These are phyloP conservation scores for Carpinus fangiana DNA, from an alignment of 306 rosid genomes.

Conservation along the genomic window DNA sequence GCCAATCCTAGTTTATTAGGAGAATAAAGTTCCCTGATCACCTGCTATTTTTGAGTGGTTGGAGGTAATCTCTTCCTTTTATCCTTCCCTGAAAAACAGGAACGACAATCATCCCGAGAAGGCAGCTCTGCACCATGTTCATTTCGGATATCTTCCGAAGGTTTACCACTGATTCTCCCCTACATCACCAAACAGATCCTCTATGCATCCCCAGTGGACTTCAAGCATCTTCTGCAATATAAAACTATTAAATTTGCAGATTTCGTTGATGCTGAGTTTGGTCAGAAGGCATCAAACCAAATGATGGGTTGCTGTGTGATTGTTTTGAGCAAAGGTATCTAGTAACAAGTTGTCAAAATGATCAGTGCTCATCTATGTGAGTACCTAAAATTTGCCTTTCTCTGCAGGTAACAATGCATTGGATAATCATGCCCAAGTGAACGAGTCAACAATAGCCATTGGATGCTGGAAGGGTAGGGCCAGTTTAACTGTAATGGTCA, in stretches of 20 bases:
- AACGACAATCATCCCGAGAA: constrained; percentile 90
- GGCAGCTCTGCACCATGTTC: constrained; percentile 75
- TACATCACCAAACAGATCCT: constrained; percentile 77
- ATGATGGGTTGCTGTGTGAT: constrained; percentile 89
- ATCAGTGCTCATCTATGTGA: not conserved
- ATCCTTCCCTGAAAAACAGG: constrained; percentile 44
- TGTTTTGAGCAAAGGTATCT: constrained; percentile 65
- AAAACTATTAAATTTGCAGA: constrained; percentile 79
- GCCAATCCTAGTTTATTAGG: not conserved
- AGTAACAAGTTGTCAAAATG: constrained; percentile 9
- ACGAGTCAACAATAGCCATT: constrained; percentile 86
- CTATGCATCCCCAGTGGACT: constrained; percentile 63
- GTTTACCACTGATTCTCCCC: constrained; percentile 87
- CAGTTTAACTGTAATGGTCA: constrained; percentile 82
- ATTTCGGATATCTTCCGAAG: constrained; percentile 94
- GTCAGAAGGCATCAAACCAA: constrained; percentile 63
- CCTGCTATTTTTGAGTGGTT: constrained; percentile 19
- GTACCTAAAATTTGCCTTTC: constrained; percentile 4
- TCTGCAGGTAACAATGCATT: constrained; percentile 43
- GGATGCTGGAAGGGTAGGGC: constrained; percentile 96
- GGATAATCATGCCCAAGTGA: constrained; percentile 49
- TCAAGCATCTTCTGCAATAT: constrained; percentile 77
- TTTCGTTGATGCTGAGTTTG: constrained; percentile 73
- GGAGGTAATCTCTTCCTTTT: constrained; percentile 5
- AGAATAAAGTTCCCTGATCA: not conserved